phyloP scores from a whole-genome alignment of 2,329 filamentous ascomycete genomes.

The Aspergillus amoenus region DNA sequence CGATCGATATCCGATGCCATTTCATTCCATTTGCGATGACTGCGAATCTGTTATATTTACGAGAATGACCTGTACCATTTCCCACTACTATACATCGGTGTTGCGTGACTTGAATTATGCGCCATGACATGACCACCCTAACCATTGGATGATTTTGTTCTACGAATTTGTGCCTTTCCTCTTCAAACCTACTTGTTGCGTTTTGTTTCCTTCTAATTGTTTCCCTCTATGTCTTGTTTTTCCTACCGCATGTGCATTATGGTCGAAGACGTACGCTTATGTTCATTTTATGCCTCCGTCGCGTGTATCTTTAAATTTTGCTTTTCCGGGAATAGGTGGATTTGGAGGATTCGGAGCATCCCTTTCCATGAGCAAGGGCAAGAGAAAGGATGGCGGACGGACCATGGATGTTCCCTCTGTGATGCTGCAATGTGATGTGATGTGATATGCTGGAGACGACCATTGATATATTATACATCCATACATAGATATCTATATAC shows the following conservation, averaged over 20 bases:
- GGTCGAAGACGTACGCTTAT: neutral
- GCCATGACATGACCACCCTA: conserved; percentile 2
- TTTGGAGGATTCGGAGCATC: neutral
- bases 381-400: neutral
- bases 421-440: neutral
- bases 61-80: conserved; percentile 9
- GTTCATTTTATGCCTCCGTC: neutral
- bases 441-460: neutral
- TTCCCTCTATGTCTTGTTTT: neutral
- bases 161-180: neutral
- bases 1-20: neutral
- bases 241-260: neutral
- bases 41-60: conserved; percentile 4
- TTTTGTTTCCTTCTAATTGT: neutral
- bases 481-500: conserved; percentile 13
- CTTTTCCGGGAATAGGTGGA: neutral
- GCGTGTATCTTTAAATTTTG: conserved; percentile 3
- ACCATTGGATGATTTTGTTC: neutral
- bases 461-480: conserved; percentile 9
- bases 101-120: conserved; percentile 8
- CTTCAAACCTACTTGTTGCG: neutral
- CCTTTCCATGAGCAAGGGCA: neutral
- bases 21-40: neutral
- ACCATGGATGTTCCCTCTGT: neutral
- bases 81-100: conserved; percentile 5